Percentiles rank a stretch among this genome's conserved stretches.
Evolutionary conservation across 2,329 filamentous ascomycete genomes (phyloP).

Genomic region (Penicillium sp.): DNA sequence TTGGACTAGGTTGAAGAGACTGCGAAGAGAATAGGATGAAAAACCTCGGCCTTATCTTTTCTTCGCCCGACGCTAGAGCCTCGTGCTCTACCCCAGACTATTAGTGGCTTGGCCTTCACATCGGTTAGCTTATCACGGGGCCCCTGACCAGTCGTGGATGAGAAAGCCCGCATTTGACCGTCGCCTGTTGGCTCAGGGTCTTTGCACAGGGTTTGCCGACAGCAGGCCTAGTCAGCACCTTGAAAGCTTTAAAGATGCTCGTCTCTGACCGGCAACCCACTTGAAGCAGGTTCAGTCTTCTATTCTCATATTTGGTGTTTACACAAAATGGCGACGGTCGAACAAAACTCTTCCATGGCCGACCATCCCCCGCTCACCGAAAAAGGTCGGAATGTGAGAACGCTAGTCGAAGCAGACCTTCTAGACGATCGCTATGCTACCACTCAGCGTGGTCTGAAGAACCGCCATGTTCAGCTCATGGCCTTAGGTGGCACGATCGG

Average conservation of each 20-base stretch:
- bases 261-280: neutral
- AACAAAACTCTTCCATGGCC: neutral
- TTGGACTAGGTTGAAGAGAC: no score
- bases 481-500: slow-evolving; percentile 49
- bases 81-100: slow-evolving; percentile 7
- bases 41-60: neutral
- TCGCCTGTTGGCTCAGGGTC: neutral
- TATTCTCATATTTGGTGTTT: neutral
- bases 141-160: neutral
- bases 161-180: neutral
- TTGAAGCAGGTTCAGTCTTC: neutral
- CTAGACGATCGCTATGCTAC: slow-evolving; percentile 41
- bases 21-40: neutral
- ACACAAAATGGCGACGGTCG: slow-evolving; percentile 4
- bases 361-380: slow-evolving; percentile 6
- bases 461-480: slow-evolving; percentile 39
- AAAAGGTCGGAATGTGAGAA: slow-evolving; percentile 12
- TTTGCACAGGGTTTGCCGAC: neutral
- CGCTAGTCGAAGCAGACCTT: slow-evolving; percentile 38
- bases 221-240: neutral
- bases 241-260: neutral
- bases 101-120: neutral
- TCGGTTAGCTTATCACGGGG: slow-evolving; percentile 9
- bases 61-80: neutral
- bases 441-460: slow-evolving; percentile 44